phyloP scores from a whole-genome alignment of 2,329 filamentous ascomycete species.

The Parastagonospora nodorum region DNA sequence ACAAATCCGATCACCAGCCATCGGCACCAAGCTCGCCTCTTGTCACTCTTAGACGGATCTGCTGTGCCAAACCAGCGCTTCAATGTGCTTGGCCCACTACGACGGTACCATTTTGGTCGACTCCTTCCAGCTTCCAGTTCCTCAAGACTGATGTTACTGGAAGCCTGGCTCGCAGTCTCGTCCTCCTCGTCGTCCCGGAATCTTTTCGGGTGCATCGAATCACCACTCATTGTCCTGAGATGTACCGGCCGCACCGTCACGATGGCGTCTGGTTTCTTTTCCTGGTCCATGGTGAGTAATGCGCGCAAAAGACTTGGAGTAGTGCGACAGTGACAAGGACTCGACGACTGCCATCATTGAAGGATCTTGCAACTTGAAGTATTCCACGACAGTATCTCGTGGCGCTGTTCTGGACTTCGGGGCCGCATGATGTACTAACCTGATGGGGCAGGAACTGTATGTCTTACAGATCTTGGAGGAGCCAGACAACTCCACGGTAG shows the following conservation, averaged over 20 bases:
- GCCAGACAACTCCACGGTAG: background rate
- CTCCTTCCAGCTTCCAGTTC: slow-evolving; percentile 3
- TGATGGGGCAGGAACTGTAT: background rate
- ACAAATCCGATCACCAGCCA: slow-evolving; percentile 11
- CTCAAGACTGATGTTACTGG: slow-evolving; percentile 6
- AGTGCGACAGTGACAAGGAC: background rate
- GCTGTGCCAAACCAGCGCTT: background rate
- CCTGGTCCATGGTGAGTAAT: slow-evolving; percentile 6
- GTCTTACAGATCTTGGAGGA: background rate
- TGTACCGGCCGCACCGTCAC: slow-evolving; percentile 8
- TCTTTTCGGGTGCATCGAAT: background rate
- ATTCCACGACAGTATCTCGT: background rate
- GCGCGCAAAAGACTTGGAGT: background rate
- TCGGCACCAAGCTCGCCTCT: slow-evolving; percentile 8
- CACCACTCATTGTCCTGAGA: background rate
- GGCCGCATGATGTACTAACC: slow-evolving; percentile 1
- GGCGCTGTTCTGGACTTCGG: slow-evolving; percentile 6
- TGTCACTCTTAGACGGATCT: slow-evolving; percentile 2
- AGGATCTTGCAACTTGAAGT: slow-evolving; percentile 1
- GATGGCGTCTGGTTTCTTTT: slow-evolving; percentile 4
- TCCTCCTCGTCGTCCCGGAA: slow-evolving; percentile 13
- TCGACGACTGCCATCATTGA: background rate
- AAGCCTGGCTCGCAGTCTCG: slow-evolving; percentile 13
- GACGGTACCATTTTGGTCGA: slow-evolving; percentile 10
- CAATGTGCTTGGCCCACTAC: background rate